Evolutionary conservation across 352 stramenopile species (phyloP), one percentile per base, ranked within the genome.

Genomic region (Pythium monospermum): DNA sequence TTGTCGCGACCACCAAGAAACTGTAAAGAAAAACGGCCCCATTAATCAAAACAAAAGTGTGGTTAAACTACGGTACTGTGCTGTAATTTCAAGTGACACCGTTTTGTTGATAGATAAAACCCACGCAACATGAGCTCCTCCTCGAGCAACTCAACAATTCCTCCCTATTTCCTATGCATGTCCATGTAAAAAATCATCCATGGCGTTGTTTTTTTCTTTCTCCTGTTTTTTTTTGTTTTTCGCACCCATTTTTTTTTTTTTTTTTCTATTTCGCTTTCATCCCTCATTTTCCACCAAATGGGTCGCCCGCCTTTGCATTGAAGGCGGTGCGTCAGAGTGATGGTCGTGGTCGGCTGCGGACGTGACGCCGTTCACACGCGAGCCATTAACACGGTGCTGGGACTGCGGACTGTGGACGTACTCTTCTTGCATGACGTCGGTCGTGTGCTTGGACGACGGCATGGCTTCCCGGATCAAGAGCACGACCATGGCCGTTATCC

Each of bases 401-500:
- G 68, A 22, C 52, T 45, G 44, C 16, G 44, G 25, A 42, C 63
- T 72, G 42, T 64, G 66, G 48, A 61, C 56, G 48, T 83, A 86
- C 38, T 76, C 64, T 18, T 73, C 69, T 10, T 54, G 57, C 28
- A 83, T 47, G 0, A 27, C 28, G 0, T 43, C 11, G 12, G 54
- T 44, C 33, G 49, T 19, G 19, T 71, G 58, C 49, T 69, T 64
- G 28, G 60, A 55, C 31, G 66, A 60, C 3, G 65, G 59, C n/a
- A 77, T 32, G 18, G 83, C 52, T 26, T 67, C 53, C 8, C 78
- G 77, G 38, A 88, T 73, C 23, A 82, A 57, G 22, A 88, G 42
- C 51, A 86, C 74, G 2, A 66, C 52, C 15, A 87, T 56, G 2
- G 66, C 78, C 27, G 76, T 66, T 41, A 84, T 57, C 81, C 81